Evolutionary conservation across 805 yeast species (phyloP), one percentile per base, ranked within the genome.

Genomic region (Wickerhamiella occidentalis): DNA sequence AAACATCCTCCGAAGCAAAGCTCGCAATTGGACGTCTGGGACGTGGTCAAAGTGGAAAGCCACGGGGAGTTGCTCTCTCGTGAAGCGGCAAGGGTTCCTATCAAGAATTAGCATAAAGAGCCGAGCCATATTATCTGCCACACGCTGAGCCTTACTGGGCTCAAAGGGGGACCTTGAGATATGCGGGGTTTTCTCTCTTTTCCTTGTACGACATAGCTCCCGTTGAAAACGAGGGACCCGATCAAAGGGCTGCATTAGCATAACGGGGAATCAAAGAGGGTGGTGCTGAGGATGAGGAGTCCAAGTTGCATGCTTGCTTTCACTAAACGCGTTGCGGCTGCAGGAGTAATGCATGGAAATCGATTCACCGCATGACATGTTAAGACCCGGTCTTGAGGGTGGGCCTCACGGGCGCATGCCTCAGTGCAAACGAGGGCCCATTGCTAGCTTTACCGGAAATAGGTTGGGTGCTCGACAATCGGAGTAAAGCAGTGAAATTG

Each of bases 211-310:
- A 13, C n/a, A 23, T 5, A 35, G 40, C 35, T 33, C 41, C 7
- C 47, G 30, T 36, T 45, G 47, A 22, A 45, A 45, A 5, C 47
- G 15, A 15, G 47, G 47, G 9, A 45, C 35, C 17, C 47, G 40
- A 6, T 15, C 35, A 17, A 11, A 5, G 15, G 11, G 38, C 33
- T n/a, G 25, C 41, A 45, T 35, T 18, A 35, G 36, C 45, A 41
- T 41, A n/a, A 33, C n/a, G 21, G 23, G 3, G 6, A 28, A 17
- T 13, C 36, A 12, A n/a, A 12, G n/a, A 25, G 21, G 21, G 18
- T 5, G 17, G 17, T 8, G 6, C 11, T 11, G 15, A 8, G 15
- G 38, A 6, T 35, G 38, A 35, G 38, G 15, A 23, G 26, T 23
- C 8, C 26, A 23, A 23, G 26, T 36, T 36, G 40, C 40, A 19